A percentile compares a stretch with the other conserved stretches of the same genome.
These are phyloP conservation scores for Rhododendron ferrugineum DNA, from an alignment of 148 eudicot species.

Conservation along the genomic window DNA sequence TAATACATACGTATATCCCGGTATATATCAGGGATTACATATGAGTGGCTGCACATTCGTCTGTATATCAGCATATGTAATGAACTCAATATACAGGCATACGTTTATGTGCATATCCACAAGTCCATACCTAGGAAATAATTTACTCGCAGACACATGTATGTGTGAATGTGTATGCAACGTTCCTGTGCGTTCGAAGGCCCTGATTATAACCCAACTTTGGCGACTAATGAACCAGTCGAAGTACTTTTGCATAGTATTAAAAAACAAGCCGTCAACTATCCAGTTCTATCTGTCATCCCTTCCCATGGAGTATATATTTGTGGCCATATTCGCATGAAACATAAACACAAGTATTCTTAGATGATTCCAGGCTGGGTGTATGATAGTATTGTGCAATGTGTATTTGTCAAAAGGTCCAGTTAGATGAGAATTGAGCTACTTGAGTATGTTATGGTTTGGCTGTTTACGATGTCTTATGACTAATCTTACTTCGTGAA, in stretches of 20 bases:
- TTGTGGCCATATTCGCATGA: background rate
- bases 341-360: too few species aligned
- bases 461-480: background rate
- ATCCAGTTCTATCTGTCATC: too few species aligned
- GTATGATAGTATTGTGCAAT: background rate
- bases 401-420: background rate
- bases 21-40: background rate
- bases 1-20: background rate
- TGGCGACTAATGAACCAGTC: too few species aligned
- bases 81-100: background rate
- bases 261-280: too few species aligned
- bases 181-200: background rate
- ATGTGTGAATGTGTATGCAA: background rate
- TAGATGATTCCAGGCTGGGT: too few species aligned
- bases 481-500: background rate
- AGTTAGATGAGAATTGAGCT: background rate
- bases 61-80: background rate
- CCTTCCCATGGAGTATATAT: background rate
- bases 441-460: background rate
- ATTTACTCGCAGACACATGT: background rate
- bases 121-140: too few species aligned
- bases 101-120: too few species aligned
- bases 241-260: too few species aligned
- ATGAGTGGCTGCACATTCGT: background rate
- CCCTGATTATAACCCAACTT: background rate